Conservation (phyloP, 2,329 filamentous ascomycete genomes). For the Beauveria caledonica region DNA sequence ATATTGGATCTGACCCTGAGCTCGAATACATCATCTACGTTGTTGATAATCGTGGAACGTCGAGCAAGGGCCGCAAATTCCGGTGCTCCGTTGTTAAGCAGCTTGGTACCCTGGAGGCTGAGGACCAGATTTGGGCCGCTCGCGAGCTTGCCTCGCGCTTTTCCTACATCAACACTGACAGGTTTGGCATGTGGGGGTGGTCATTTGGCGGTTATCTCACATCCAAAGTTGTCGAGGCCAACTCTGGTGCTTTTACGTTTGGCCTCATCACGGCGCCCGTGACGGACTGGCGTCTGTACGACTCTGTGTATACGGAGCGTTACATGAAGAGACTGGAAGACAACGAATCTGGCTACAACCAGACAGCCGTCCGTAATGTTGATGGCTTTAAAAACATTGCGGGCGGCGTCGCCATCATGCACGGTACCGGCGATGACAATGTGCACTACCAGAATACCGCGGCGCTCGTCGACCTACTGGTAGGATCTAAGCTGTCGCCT, state of each 20-base stretch:
- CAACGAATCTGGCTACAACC: slow-evolving; percentile 53
- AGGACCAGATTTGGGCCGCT: slow-evolving; percentile 62
- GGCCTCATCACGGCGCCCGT: slow-evolving; percentile 59
- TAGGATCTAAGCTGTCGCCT: slow-evolving; percentile 49
- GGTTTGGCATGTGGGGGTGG: slow-evolving; percentile 62
- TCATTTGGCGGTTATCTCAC: slow-evolving; percentile 60
- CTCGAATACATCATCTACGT: slow-evolving; percentile 60
- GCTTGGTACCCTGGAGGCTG: slow-evolving; percentile 54
- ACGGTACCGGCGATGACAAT: slow-evolving; percentile 63
- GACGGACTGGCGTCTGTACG: slow-evolving; percentile 62
- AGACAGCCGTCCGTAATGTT: slow-evolving; percentile 48
- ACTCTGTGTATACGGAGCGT: slow-evolving; percentile 63
- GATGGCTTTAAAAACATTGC: slow-evolving; percentile 54
- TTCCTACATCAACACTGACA: slow-evolving; percentile 46
- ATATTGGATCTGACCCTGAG: slow-evolving; percentile 59
- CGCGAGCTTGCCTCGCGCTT: slow-evolving; percentile 41
- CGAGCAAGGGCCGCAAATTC: slow-evolving; percentile 55
- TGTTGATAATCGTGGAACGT: slow-evolving; percentile 61
- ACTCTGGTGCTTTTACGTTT: slow-evolving; percentile 53
- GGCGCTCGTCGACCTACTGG: slow-evolving; percentile 52
- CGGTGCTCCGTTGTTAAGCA: slow-evolving; percentile 48
- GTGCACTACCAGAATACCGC: slow-evolving; percentile 63
- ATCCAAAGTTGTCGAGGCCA: slow-evolving; percentile 55
- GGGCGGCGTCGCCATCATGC: slow-evolving; percentile 54
- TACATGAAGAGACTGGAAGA: slow-evolving; percentile 57